These are phyloP conservation scores for Suillus clintonianus DNA, from an alignment of 768 basidiomycete species.

Conservation along the genomic window DNA sequence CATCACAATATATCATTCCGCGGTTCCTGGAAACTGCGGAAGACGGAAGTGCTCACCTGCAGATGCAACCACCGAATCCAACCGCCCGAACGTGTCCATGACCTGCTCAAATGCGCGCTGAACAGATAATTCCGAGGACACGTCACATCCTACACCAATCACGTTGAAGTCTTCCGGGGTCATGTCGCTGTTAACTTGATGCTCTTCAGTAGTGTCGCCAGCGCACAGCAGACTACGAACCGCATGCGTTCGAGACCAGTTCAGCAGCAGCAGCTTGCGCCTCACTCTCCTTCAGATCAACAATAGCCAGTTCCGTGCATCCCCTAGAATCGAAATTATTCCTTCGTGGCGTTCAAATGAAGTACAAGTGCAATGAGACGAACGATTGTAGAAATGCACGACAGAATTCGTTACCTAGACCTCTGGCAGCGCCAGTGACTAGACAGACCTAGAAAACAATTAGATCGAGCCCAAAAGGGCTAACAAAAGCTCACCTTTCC, in stretches of 20 bases:
- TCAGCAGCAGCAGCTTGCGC: slow-evolving; percentile 69
- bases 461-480: slow-evolving; percentile 1
- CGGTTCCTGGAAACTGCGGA: background rate
- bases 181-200: slow-evolving; percentile 54
- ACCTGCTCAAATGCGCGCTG: slow-evolving; percentile 69
- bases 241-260: slow-evolving; percentile 57
- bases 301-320: slow-evolving; percentile 74
- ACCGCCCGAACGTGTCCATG: slow-evolving; percentile 62
- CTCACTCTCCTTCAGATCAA: slow-evolving; percentile 78
- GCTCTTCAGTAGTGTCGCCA: slow-evolving; percentile 28
- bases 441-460: slow-evolving; percentile 67
- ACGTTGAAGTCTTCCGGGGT: slow-evolving; percentile 60
- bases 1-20: slow-evolving; percentile 5
- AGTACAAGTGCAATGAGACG: background rate
- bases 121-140: slow-evolving; percentile 80
- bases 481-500: slow-evolving; percentile 55
- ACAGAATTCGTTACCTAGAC: slow-evolving; percentile 89
- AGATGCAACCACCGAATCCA: slow-evolving; percentile 86
- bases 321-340: slow-evolving; percentile 50
- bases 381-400: slow-evolving; percentile 87
- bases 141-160: slow-evolving; percentile 84
- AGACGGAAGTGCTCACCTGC: slow-evolving; percentile 54
- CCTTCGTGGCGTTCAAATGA: background rate
- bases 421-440: slow-evolving; percentile 91
- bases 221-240: slow-evolving; percentile 34